Base-by-base conservation (phyloP, 2,329 filamentous ascomycete genomes). In the Botrytis tulipae region DNA sequence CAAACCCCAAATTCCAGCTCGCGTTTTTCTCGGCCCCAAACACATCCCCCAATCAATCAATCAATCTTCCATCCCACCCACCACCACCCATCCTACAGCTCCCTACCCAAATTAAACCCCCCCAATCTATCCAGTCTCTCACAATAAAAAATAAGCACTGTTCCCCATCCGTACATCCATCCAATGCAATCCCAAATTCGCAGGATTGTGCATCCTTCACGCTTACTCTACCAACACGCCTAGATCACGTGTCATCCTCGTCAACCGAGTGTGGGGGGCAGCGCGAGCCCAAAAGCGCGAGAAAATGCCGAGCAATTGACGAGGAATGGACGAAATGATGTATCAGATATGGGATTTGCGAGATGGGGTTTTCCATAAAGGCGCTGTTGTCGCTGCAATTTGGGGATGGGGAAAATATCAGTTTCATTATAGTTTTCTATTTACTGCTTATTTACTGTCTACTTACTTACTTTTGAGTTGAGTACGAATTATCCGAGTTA, bases 251-350 rank as follows among this genome's bases (percentile, higher is more conserved):
- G 60, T 2, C 35, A 1, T 2, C 7, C 14, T n/a, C 12, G 25
- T 6, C n/a, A 57, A 61, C 12, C 35, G 22, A 61, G 29, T 16
- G 20, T 35, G 35, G 59, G 60, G 35, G 22, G 12, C 37, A 35
- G 18, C 5, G 42, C 62, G 62, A 65, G 59, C 51, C n/a, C n/a
- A 40, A 60, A 61, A 37, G 42, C 62, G 62, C 62, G 62, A 65
- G 62, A 65, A 65, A 65, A 35, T 65, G 62, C 62, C 62, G 62
- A 65, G 62, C 4, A 42, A 8, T 35, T 18, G 51, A 29, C 51
- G 51, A 57, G n/a, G 14, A 57, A 29, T 57, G 51, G 7, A 29
- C 51, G 51, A 57, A 29, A 18, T 29, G 51, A 57, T 29, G 14
- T 57, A 29, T 40, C 22, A 40, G 59, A 25, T 25, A 4, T n/a